A percentile compares a stretch with the other conserved stretches of the same genome.
phyloP scores from a whole-genome alignment of 371 early-diverging fungal genomes.

The Rhizomucor miehei region DNA sequence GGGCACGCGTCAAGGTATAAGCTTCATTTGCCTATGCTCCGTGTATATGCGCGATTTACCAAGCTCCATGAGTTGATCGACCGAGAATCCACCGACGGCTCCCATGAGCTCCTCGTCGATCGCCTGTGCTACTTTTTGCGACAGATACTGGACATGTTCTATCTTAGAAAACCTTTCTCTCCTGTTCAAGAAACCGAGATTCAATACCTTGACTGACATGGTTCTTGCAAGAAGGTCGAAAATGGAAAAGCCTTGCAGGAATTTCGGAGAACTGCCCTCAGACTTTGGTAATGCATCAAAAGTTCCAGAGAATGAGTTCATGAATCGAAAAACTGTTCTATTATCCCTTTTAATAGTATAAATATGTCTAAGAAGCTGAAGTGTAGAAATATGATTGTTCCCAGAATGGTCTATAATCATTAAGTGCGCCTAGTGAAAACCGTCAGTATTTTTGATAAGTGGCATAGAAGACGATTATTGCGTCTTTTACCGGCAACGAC shows the following conservation, averaged over 20 bases:
- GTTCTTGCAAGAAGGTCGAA: too few relatives aligned
- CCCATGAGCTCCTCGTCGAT: constrained; percentile 88
- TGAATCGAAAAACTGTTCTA: too few relatives aligned
- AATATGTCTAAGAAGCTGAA: constrained; percentile 38
- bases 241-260: too few relatives aligned
- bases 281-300: too few relatives aligned
- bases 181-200: too few relatives aligned
- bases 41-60: constrained; percentile 22
- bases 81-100: constrained; percentile 73
- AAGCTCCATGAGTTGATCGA: constrained; percentile 90
- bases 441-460: background rate
- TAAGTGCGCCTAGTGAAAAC: constrained; percentile 26
- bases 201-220: too few relatives aligned
- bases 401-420: constrained; percentile 46
- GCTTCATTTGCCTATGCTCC: background rate
- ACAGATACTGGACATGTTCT: constrained; percentile 50
- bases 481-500: constrained; percentile 23
- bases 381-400: constrained; percentile 44
- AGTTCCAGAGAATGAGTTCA: too few relatives aligned
- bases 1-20: background rate
- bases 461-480: too few relatives aligned
- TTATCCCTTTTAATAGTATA: too few relatives aligned
- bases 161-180: too few relatives aligned
- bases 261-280: too few relatives aligned
- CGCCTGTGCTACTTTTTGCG: constrained; percentile 74